Evolutionary conservation across 495 filamentous ascomycete species (phyloP), one percentile per base, ranked within the genome.

Genomic region (Hyaloscypha bicolor): DNA sequence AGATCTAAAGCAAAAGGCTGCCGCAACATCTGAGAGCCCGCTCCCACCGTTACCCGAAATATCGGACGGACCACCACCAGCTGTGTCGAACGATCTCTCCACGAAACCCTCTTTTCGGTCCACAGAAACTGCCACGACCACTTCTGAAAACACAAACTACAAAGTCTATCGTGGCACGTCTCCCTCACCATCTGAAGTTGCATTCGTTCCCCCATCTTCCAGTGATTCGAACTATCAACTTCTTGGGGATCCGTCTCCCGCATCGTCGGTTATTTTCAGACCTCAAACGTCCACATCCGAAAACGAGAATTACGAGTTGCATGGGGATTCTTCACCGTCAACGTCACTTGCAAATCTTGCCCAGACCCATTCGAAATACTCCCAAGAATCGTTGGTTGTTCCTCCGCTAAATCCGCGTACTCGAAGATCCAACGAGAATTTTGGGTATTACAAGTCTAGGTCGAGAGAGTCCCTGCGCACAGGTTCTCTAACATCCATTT

Each of bases 61-160:
- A 57, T 39, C 69, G 39, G 60, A 63, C 68, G 72, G 30, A 67
- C 58, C 61, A 56, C 60, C 60, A 53, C 22, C 65, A 21, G 30
- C 37, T 58, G 72, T 45, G 67, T 70, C 72, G 64, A 67, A 71
- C 61, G 73, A 68, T 62, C 79, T 75, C 62, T 73, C 71, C 30
- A 72, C 76, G 57, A 86, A 83, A 67, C 65, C 74, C 0, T 85
- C 83, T 6, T 86, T 85, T 61, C 71, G 74, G 35, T 82, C 82
- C 14, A 74, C 75, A 12, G 67, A 75, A 55, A 79, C 76, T 19
- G 70, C 71, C 61, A 80, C 82, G 37, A 82, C 80, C 9, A 73
- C 78, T 22, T 84, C 83, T 48, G 83, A 84, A 58, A 81, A 72
- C 9, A 76, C 82, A 19, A 86, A 86, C 73, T 86, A 85, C 79